These are phyloP conservation scores for Clitopilus hobsonii DNA, from an alignment of 768 basidiomycete species.

Conservation along the genomic window DNA sequence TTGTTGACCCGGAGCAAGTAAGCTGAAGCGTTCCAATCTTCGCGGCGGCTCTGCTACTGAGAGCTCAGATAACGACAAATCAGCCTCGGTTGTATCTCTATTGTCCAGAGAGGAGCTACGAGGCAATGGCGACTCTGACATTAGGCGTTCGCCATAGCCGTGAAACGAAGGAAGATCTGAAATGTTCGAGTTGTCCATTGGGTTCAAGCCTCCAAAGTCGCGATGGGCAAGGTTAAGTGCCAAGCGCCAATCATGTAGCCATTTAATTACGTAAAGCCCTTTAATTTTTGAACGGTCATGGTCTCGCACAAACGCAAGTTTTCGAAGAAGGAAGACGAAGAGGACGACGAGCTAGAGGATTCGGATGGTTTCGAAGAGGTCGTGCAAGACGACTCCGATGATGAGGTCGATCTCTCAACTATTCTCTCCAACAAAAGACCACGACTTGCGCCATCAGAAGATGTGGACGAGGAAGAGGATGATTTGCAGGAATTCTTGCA, in stretches of 20 bases:
- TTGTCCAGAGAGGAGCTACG: conserved; percentile 17
- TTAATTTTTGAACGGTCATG: conserved; percentile 21
- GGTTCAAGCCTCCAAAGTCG: neutral
- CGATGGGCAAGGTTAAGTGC: too few relatives aligned
- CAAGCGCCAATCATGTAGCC: neutral
- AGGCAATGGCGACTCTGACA: conserved; percentile 25
- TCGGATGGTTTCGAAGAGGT: conserved; percentile 14
- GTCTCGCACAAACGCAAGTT: conserved; percentile 41
- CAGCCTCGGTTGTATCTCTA: conserved; percentile 23
- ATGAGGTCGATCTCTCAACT: neutral
- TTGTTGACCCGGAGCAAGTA: conserved; percentile 9
- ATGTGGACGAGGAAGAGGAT: conserved; percentile 37
- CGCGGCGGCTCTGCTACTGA: conserved; percentile 24
- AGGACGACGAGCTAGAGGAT: conserved; percentile 33
- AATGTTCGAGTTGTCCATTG: neutral
- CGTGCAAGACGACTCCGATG: conserved; percentile 25
- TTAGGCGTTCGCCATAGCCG: conserved; percentile 18
- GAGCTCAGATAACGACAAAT: conserved; percentile 33
- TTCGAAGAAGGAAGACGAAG: conserved; percentile 33
- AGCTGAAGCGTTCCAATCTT: conserved; percentile 10
- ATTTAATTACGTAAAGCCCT: neutral
- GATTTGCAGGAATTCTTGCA: conserved; percentile 63
- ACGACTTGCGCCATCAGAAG: conserved; percentile 13
- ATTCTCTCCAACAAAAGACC: conserved; percentile 29
- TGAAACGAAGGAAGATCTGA: conserved; percentile 4